These are phyloP conservation scores for Cystoderma amianthinum DNA, from an alignment of 768 basidiomycete species.

Conservation along the genomic window DNA sequence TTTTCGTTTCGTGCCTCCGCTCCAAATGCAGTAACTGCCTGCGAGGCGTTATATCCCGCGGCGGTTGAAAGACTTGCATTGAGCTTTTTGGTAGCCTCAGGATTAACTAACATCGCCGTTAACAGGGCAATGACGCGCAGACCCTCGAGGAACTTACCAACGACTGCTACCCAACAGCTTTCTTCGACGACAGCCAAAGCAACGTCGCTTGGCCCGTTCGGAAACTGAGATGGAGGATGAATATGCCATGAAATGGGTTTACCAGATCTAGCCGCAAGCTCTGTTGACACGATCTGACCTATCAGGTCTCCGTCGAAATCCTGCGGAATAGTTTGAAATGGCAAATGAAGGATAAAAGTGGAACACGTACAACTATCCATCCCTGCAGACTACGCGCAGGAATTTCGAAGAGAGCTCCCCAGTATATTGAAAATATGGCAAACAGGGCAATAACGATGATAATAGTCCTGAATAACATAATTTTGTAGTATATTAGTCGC, in stretches of 20 bases:
- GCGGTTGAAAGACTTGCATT: constrained; percentile 31
- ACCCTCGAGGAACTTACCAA: constrained; percentile 35
- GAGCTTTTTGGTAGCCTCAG: constrained; percentile 28
- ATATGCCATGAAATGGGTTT: constrained; percentile 37
- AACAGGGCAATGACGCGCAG: no score
- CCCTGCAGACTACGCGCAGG: constrained; percentile 38
- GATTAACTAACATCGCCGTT: constrained; percentile 27
- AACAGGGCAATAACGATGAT: constrained; percentile 38
- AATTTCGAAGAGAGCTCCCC: constrained; percentile 44
- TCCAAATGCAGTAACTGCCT: constrained; percentile 40
- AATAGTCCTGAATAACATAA: constrained; percentile 11
- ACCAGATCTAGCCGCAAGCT: constrained; percentile 20
- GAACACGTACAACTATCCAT: constrained; percentile 46
- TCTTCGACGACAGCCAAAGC: constrained; percentile 40
- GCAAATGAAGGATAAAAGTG: background rate
- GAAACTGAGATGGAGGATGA: constrained; percentile 33
- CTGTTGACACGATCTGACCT: constrained; percentile 36
- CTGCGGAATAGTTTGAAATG: constrained; percentile 18
- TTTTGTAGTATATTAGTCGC: constrained; percentile 33
- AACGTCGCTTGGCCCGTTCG: constrained; percentile 35
- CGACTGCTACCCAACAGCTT: constrained; percentile 45
- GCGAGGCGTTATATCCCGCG: constrained; percentile 36
- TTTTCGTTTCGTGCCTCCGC: constrained; percentile 52
- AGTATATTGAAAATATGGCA: constrained; percentile 48
- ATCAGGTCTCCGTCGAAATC: constrained; percentile 55